These are phyloP conservation scores for Cladosporium colombiae DNA, from an alignment of 2,329 filamentous ascomycete species.

Conservation along the genomic window DNA sequence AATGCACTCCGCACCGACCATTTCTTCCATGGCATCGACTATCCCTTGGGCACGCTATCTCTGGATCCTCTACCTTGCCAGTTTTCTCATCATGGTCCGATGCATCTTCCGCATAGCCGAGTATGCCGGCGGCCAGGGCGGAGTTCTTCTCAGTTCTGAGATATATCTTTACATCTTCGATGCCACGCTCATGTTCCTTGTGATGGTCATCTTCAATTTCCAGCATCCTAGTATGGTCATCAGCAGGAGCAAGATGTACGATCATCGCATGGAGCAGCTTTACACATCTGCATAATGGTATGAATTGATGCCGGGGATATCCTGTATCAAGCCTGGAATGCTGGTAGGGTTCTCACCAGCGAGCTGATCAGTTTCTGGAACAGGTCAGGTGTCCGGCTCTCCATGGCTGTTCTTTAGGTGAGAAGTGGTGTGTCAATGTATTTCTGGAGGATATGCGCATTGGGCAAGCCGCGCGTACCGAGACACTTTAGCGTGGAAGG, in stretches of 20 bases:
- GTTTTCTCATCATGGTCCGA: slow-evolving; percentile 47
- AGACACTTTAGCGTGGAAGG: too few species aligned
- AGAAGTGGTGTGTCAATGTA: too few species aligned
- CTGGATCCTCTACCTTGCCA: slow-evolving; percentile 39
- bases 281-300: neutral
- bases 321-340: neutral
- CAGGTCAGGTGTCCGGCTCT: neutral
- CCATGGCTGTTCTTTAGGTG: neutral
- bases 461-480: too few species aligned
- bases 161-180: slow-evolving; percentile 49
- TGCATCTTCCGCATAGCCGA: slow-evolving; percentile 52
- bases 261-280: slow-evolving; percentile 2
- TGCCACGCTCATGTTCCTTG: slow-evolving; percentile 41
- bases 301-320: neutral
- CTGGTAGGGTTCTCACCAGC: neutral
- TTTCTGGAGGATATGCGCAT: too few species aligned
- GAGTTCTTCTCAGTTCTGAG: slow-evolving; percentile 46
- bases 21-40: neutral
- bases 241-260: neutral
- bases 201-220: slow-evolving; percentile 25
- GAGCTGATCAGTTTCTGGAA: too few species aligned
- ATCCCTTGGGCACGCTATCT: neutral
- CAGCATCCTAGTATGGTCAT: slow-evolving; percentile 10
- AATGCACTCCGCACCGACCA: slow-evolving; percentile 29
- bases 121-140: slow-evolving; percentile 41